Conservation (phyloP, 495 filamentous ascomycete species). For the Talaromyces nanjingensis region DNA sequence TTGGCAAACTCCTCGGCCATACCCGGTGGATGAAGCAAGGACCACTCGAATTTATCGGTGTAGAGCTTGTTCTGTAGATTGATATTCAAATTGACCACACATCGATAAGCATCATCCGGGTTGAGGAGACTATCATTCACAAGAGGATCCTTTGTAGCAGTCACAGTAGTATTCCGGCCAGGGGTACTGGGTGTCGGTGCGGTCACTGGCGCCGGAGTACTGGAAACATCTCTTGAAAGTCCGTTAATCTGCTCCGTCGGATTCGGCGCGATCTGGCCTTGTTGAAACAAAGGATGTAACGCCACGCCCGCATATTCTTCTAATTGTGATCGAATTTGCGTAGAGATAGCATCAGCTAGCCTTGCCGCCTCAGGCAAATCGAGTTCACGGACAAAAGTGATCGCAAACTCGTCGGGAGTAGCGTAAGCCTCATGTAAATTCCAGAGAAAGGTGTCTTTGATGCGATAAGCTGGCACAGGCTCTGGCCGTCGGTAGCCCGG, state of each 20-base stretch:
- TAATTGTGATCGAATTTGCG: slow-evolving; percentile 87
- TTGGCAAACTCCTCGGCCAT: slow-evolving; percentile 90
- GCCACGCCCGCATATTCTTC: slow-evolving; percentile 96
- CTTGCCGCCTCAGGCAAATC: slow-evolving; percentile 72
- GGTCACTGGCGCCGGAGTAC: slow-evolving; percentile 40
- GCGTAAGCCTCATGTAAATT: slow-evolving; percentile 92
- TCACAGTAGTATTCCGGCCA: slow-evolving; percentile 24
- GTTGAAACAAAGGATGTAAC: slow-evolving; percentile 82
- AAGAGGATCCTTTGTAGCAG: slow-evolving; percentile 34
- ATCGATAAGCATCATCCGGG: slow-evolving; percentile 87
- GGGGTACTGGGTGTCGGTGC: slow-evolving; percentile 42
- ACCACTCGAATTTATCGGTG: slow-evolving; percentile 98
- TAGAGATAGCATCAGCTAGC: slow-evolving; percentile 73
- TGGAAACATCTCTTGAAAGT: slow-evolving; percentile 43
- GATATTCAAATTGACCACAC: slow-evolving; percentile 84
- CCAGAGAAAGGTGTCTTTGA: slow-evolving; percentile 95
- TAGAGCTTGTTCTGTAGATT: slow-evolving; percentile 89
- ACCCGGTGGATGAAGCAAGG: slow-evolving; percentile 82
- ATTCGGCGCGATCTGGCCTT: slow-evolving; percentile 34
- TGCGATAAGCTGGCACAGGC: slow-evolving; percentile 67
- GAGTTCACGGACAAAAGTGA: slow-evolving; percentile 83
- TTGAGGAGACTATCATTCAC: slow-evolving; percentile 56
- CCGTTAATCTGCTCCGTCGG: slow-evolving; percentile 21
- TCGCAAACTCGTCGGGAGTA: slow-evolving; percentile 92
- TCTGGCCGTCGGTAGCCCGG: slow-evolving; percentile 75